A percentile compares a stretch with the other conserved stretches of the same genome.
These are phyloP conservation scores for Elsinoe australis DNA, from an alignment of 2,329 filamentous ascomycete genomes.

Conservation along the genomic window DNA sequence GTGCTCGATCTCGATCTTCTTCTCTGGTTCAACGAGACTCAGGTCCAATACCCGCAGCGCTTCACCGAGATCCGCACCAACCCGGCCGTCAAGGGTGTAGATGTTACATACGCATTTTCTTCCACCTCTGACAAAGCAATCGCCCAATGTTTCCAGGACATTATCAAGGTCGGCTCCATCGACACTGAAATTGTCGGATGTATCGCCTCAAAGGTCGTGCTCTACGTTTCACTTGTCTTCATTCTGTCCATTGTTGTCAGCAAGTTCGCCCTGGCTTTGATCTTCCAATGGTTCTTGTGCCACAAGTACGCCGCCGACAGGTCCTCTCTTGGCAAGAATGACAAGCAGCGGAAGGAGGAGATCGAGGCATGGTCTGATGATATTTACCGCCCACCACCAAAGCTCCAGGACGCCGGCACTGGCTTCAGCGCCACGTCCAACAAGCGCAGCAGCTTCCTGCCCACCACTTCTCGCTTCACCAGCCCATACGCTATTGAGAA, in stretches of 20 bases:
- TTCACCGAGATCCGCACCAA: slow-evolving; percentile 75
- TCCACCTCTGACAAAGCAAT: slow-evolving; percentile 68
- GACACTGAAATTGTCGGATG: slow-evolving; percentile 95
- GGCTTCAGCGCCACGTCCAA: slow-evolving; percentile 63
- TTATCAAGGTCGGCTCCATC: slow-evolving; percentile 90
- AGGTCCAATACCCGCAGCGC: slow-evolving; percentile 66
- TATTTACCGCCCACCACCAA: slow-evolving; percentile 84
- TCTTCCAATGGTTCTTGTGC: slow-evolving; percentile 96
- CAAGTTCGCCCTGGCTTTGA: slow-evolving; percentile 79
- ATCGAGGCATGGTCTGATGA: slow-evolving; percentile 98
- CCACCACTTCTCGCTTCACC: slow-evolving; percentile 90
- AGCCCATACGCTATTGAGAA: slow-evolving; percentile 76
- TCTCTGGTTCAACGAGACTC: slow-evolving; percentile 76
- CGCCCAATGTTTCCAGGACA: slow-evolving; percentile 81
- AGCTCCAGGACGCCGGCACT: slow-evolving; percentile 59
- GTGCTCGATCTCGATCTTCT: slow-evolving; percentile 86
- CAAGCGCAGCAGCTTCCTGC: slow-evolving; percentile 84
- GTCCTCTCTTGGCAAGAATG: slow-evolving; percentile 72
- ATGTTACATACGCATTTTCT: slow-evolving; percentile 84
- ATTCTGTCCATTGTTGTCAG: slow-evolving; percentile 81
- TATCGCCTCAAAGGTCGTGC: slow-evolving; percentile 92
- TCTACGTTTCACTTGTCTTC: slow-evolving; percentile 86
- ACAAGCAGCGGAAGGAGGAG: slow-evolving; percentile 78
- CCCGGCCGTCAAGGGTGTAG: slow-evolving; percentile 65
- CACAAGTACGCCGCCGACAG: slow-evolving; percentile 76